Evolutionary conservation across 2,329 filamentous ascomycete species (phyloP), one percentile per base, ranked within the genome.

Genomic region (Aureobasidium mangrovei): DNA sequence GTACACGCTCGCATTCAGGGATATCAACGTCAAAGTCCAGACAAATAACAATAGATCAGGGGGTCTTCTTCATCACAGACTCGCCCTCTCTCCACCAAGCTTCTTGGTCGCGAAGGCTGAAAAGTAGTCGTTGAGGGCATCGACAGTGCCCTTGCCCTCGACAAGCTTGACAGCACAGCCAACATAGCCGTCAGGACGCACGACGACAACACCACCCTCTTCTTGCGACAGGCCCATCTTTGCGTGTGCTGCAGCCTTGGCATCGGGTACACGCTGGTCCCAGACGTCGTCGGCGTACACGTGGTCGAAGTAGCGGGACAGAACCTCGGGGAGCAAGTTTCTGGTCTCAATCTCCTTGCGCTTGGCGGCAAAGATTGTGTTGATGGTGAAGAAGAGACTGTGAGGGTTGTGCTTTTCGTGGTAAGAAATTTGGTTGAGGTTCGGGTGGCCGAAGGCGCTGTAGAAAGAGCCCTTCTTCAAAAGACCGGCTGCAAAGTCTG

Each of bases 321-420:
- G 76, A 2, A 86, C 64, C 24, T 76, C 74, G 0, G 91, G 91
- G 2, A 91, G 77, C 60, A 88, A 79, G 35, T 80, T 77, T 2
- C 77, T 72, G 57, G 95, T 86, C 64, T 91, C 86, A 56, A 95
- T 79, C n/a, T 79, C 72, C 38, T 79, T 74, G 57, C 88, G 79
- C 51, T 77, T 77, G 0, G 80, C 76, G 9, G 86, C 83, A 65
- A 94, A 86, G 58, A 95, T 75, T 38, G 87, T 83, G 64, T 82
- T 87, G 54, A 95, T 69, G 1, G 87, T 88, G 72, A 87, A 91
- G 73, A 95, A 90, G 43, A 76, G 74, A 60, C 84, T 88, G 70
- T 95, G 89, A 0, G 91, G 91, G 70, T 90, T 91, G 72, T 95
- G 82, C 39, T 75, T 79, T 70, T 95, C 89, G 70, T 91, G 88